Evolutionary conservation across 768 basidiomycete genomes (phyloP).

Genomic region (Lanmaoa rubissima): DNA sequence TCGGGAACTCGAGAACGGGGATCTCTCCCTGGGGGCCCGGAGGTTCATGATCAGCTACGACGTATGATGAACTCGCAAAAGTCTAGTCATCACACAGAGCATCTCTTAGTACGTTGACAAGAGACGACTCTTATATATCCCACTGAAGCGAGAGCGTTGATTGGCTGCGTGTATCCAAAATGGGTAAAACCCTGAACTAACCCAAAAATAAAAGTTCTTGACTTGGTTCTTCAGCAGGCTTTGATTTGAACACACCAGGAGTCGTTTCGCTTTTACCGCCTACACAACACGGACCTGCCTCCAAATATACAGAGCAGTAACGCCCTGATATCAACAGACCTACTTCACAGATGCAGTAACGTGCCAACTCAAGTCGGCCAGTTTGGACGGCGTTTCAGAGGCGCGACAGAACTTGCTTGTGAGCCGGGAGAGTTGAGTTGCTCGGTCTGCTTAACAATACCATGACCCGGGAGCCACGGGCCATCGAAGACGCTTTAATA

Average conservation of each 20-base stretch:
- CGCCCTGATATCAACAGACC: slow-evolving; percentile 10
- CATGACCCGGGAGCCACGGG: slow-evolving; percentile 1
- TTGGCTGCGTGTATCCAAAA: no score
- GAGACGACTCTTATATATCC: no score
- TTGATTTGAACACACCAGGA: no score
- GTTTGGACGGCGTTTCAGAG: not conserved
- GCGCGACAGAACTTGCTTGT: not conserved
- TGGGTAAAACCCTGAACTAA: no score
- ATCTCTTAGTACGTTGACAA: no score
- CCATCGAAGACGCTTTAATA: not conserved
- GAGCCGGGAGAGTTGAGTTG: not conserved
- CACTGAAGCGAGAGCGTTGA: no score
- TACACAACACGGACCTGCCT: not conserved
- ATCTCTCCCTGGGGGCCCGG: not conserved
- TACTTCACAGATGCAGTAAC: slow-evolving; percentile 4
- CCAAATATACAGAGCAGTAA: not conserved
- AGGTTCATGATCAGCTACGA: not conserved
- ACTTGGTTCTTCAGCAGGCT: no score
- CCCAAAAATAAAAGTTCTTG: no score
- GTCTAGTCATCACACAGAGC: not conserved
- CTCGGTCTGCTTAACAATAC: not conserved
- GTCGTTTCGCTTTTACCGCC: not conserved
- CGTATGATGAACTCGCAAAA: slow-evolving; percentile 4
- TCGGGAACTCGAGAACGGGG: not conserved
- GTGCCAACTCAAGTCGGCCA: slow-evolving; percentile 1